Conservation (phyloP, 148 eudicot species). For the Camellia granthamiana region DNA sequence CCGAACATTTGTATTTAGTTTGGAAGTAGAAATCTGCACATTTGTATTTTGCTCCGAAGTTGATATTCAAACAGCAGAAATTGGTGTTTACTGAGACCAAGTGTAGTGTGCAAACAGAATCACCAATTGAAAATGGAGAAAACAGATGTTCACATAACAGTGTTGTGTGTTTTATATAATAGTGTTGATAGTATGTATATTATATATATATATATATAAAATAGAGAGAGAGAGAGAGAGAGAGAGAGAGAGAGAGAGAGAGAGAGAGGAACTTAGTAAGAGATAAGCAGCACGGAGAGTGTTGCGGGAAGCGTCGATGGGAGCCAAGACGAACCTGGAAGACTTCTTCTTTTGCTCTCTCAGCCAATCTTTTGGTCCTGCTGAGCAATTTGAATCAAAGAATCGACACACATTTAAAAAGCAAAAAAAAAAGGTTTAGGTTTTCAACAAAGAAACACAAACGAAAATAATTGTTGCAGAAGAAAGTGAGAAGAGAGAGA, state of each 20-base stretch:
- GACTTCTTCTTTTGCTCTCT: conserved; percentile 93
- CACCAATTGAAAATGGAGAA: too few relatives aligned
- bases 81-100: too few relatives aligned
- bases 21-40: too few relatives aligned
- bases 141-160: too few relatives aligned
- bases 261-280: conserved; percentile 42
- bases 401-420: not conserved
- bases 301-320: conserved; percentile 74
- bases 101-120: too few relatives aligned
- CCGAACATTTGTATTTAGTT: too few relatives aligned
- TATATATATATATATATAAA: not conserved
- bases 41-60: too few relatives aligned
- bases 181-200: too few relatives aligned
- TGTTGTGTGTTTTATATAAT: too few relatives aligned
- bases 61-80: too few relatives aligned
- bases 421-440: too few relatives aligned
- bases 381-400: conserved; percentile 27
- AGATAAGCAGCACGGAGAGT: conserved; percentile 59
- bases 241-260: not conserved
- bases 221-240: not conserved
- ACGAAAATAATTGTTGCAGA: not conserved
- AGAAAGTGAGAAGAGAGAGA: not conserved
- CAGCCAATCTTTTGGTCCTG: conserved; percentile 98
- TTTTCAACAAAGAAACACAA: not conserved
- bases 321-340: conserved; percentile 67